Percentiles rank a stretch among this genome's conserved stretches.
phyloP scores from a whole-genome alignment of 345 rosid species.

The Populus euphratica region DNA sequence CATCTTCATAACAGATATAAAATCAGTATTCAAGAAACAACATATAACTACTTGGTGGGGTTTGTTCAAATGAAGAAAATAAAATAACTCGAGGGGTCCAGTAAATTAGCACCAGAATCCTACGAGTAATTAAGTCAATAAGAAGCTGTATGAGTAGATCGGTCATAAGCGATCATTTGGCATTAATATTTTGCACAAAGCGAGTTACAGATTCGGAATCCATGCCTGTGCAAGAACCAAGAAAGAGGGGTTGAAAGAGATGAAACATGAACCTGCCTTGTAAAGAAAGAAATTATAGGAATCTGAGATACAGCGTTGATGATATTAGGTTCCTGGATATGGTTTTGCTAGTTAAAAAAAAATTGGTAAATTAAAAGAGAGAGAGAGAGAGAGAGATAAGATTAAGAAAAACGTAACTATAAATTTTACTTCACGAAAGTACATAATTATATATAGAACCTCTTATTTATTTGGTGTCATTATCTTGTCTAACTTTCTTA shows the following conservation, averaged over 20 bases:
- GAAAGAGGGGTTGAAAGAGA: not conserved
- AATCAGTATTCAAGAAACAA: not conserved
- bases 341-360: not conserved
- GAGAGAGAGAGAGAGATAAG: not conserved
- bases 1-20: not conserved
- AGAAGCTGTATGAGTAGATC: not conserved
- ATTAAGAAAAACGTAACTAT: not conserved
- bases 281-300: not conserved
- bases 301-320: not conserved
- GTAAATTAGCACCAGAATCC: constrained; percentile 2
- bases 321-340: not conserved
- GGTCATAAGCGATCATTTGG: not conserved
- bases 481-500: constrained; percentile 49
- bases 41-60: not conserved
- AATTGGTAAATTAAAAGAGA: not conserved
- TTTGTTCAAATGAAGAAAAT: not conserved
- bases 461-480: not conserved
- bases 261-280: not conserved
- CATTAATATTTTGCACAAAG: not conserved
- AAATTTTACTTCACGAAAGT: not conserved
- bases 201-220: not conserved
- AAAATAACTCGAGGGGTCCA: constrained; percentile 9
- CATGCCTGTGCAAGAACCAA: not conserved
- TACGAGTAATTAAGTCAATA: not conserved
- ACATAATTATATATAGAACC: not conserved